Evolutionary conservation across 352 stramenopile species (phyloP).

Genomic region (Phytopythium montanum): DNA sequence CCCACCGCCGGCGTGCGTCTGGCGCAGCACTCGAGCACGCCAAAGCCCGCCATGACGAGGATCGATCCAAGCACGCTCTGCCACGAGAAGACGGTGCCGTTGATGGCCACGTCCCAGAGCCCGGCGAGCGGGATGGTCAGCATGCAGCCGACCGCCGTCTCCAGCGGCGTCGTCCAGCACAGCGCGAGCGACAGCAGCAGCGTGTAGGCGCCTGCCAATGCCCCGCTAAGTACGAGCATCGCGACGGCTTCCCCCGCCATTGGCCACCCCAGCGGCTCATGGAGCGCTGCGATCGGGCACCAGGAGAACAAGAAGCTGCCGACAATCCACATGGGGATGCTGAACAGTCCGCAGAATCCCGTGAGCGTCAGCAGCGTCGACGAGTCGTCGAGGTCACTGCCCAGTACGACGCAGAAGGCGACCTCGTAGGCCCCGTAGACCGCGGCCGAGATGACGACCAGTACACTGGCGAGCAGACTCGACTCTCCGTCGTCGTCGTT

Average conservation of each 20-base stretch:
- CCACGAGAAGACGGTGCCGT: slow-evolving; percentile 37
- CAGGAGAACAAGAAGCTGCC: slow-evolving; percentile 34
- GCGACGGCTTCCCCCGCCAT: slow-evolving; percentile 26
- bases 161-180: slow-evolving; percentile 49
- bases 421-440: slow-evolving; percentile 55
- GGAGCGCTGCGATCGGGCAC: slow-evolving; percentile 33
- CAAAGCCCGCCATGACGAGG: slow-evolving; percentile 52
- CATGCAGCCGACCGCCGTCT: slow-evolving; percentile 55
- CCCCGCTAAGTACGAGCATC: slow-evolving; percentile 32
- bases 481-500: slow-evolving; percentile 17
- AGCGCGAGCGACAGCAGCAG: slow-evolving; percentile 39
- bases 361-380: slow-evolving; percentile 48
- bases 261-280: slow-evolving; percentile 48
- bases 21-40: slow-evolving; percentile 26
- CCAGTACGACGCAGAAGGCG: slow-evolving; percentile 29
- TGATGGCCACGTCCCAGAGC: slow-evolving; percentile 33
- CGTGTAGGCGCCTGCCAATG: slow-evolving; percentile 32
- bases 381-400: slow-evolving; percentile 40
- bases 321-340: slow-evolving; percentile 39
- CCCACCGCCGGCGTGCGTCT: background rate
- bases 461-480: slow-evolving; percentile 29
- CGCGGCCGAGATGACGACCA: slow-evolving; percentile 43
- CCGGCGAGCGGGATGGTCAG: slow-evolving; percentile 52
- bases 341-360: slow-evolving; percentile 39
- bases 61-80: slow-evolving; percentile 41